phyloP scores from a whole-genome alignment of 1,284 basidiomycete genomes.

The Cutaneotrichosporon sp. region DNA sequence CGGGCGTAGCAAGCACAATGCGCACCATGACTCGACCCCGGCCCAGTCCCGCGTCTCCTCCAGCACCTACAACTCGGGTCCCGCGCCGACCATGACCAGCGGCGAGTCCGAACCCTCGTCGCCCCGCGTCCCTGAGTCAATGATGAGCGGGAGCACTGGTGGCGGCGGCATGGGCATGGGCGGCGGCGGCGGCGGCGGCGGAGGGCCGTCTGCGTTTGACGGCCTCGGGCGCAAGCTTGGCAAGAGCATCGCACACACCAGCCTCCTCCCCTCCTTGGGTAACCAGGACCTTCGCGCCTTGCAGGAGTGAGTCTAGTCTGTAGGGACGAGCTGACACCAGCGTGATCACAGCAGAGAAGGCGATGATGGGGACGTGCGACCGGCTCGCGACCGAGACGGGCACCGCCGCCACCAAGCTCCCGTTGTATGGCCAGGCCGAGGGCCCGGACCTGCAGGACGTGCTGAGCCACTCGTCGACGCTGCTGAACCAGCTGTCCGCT shows the following conservation, averaged over 20 bases:
- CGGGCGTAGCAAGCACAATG: slow-evolving; percentile 32
- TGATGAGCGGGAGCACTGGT: slow-evolving; percentile 6
- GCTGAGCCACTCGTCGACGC: slow-evolving; percentile 67
- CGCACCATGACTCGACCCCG: not conserved
- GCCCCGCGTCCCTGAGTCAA: slow-evolving; percentile 3
- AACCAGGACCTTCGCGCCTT: slow-evolving; percentile 79
- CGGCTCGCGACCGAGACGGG: slow-evolving; percentile 62
- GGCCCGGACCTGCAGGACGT: slow-evolving; percentile 83
- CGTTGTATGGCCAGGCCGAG: slow-evolving; percentile 77
- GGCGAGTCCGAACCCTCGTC: slow-evolving; percentile 6
- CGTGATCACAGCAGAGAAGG: slow-evolving; percentile 85
- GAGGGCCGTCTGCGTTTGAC: slow-evolving; percentile 25
- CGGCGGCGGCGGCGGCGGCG: slow-evolving; percentile 19
- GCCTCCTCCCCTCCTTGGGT: slow-evolving; percentile 66
- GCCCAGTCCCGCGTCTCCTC: slow-evolving; percentile 7
- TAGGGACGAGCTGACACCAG: slow-evolving; percentile 54
- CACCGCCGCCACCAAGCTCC: slow-evolving; percentile 75
- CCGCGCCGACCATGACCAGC: not conserved
- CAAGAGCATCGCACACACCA: slow-evolving; percentile 48
- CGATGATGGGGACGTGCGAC: slow-evolving; percentile 69
- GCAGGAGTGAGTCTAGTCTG: slow-evolving; percentile 59
- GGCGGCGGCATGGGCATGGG: slow-evolving; percentile 3
- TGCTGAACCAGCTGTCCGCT: slow-evolving; percentile 69
- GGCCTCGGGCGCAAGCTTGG: slow-evolving; percentile 44
- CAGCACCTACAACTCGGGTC: slow-evolving; percentile 11